Evolutionary conservation across 768 basidiomycete genomes (phyloP).

Genomic region (Strobilomyces dryophilus): DNA sequence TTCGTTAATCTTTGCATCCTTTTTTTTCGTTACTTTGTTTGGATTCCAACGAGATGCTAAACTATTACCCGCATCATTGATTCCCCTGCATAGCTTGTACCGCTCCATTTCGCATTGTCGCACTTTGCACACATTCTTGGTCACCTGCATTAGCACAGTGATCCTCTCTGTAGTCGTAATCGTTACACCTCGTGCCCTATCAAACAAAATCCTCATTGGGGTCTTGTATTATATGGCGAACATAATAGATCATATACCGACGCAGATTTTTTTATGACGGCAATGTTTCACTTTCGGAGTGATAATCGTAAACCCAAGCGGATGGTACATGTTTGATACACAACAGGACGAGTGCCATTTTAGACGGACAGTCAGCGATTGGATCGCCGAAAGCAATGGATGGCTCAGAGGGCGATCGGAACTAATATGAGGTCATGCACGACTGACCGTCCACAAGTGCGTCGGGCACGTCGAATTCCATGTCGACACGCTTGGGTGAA

Average conservation of each 20-base stretch:
- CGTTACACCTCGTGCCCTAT: neutral
- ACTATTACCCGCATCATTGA: constrained; percentile 16
- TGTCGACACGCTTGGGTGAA: neutral
- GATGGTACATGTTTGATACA: neutral
- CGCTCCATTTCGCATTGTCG: constrained; percentile 8
- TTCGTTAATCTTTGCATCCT: neutral
- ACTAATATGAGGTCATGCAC: constrained; percentile 4
- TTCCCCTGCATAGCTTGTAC: constrained; percentile 16
- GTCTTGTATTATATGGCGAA: constrained; percentile 18
- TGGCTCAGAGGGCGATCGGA: constrained; percentile 5
- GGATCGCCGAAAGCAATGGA: neutral
- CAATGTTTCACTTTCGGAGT: neutral
- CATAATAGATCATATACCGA: constrained; percentile 16
- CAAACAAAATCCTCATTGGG: constrained; percentile 1
- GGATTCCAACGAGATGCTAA: constrained; percentile 13
- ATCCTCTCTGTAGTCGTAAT: constrained; percentile 7
- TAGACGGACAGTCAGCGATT: neutral
- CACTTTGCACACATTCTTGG: constrained; percentile 1
- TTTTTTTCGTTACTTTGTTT: neutral
- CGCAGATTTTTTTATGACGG: neutral
- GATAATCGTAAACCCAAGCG: neutral
- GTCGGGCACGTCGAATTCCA: neutral
- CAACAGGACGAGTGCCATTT: neutral
- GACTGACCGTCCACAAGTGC: neutral
- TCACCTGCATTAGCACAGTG: neutral